These are phyloP conservation scores for Komagataella phaffii DNA, from an alignment of 805 yeast species.

Conservation along the genomic window DNA sequence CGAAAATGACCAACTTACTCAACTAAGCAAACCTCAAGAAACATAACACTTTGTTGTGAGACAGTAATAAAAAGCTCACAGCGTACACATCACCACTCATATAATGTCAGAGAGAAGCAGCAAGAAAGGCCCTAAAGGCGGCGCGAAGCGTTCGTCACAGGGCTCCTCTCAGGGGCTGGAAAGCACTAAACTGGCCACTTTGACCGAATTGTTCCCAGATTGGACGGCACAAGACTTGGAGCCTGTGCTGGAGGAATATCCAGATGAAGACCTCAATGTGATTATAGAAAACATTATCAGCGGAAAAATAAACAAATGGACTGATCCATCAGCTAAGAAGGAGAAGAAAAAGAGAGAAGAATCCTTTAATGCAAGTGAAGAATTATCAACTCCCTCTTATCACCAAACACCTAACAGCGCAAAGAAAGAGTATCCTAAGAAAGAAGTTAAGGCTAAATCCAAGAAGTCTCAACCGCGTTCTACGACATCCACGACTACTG, in stretches of 20 bases:
- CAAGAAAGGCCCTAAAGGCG: constrained; percentile 26
- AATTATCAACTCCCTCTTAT: background rate
- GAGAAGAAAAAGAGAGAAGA: constrained; percentile 20
- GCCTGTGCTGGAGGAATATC: constrained; percentile 60
- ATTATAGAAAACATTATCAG: constrained; percentile 82
- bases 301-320: constrained; percentile 89
- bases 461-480: constrained; percentile 2
- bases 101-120: constrained; percentile 20
- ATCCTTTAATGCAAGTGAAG: background rate
- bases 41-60: background rate
- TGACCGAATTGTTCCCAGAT: constrained; percentile 84
- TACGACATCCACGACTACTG: constrained; percentile 1
- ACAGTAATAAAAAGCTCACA: background rate
- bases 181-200: constrained; percentile 31
- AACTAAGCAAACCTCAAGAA: background rate
- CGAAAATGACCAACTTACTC: background rate
- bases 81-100: background rate
- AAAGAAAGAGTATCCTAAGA: constrained; percentile 1
- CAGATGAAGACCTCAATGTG: constrained; percentile 52
- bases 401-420: constrained; percentile 1
- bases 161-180: background rate
- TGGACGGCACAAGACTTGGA: constrained; percentile 83
- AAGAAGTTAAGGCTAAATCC: background rate
- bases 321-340: constrained; percentile 69
- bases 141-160: constrained; percentile 13